Evolutionary conservation across 345 rosid genomes (phyloP).

Genomic region (Lumnitzera littorea): DNA sequence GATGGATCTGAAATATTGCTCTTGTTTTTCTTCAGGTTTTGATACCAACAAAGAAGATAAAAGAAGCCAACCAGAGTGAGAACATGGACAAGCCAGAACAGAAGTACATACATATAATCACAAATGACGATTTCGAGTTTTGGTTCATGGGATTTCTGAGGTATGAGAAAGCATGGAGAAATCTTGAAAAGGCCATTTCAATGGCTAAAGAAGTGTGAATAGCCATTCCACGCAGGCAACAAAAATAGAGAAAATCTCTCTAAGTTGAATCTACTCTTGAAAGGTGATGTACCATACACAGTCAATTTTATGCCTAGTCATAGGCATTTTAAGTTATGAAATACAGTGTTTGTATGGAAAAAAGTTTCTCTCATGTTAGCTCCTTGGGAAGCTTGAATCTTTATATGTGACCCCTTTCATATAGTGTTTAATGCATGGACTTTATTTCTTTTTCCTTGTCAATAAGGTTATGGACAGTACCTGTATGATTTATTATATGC

Average conservation of each 20-base stretch:
- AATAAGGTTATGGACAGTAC: too few species aligned
- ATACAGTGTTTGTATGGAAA: too few species aligned
- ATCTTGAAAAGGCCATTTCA: constrained; percentile 21
- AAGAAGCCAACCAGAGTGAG: constrained; percentile 13
- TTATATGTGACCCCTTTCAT: too few species aligned
- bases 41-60: constrained; percentile 26
- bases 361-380: too few species aligned
- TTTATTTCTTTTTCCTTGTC: too few species aligned
- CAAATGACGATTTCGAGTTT: constrained; percentile 24
- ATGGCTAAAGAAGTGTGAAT: constrained; percentile 2
- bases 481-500: too few species aligned
- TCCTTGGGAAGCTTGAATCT: too few species aligned
- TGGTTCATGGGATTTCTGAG: constrained; percentile 36
- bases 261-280: not conserved
- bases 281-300: too few species aligned
- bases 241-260: not conserved
- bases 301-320: too few species aligned
- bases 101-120: constrained; percentile 21
- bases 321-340: too few species aligned
- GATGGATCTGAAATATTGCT: not conserved
- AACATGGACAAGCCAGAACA: constrained; percentile 18
- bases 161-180: constrained; percentile 23
- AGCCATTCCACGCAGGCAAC: not conserved
- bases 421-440: too few species aligned
- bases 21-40: constrained; percentile 14